Conservation (phyloP, 495 filamentous ascomycete species). For the Annulohypoxylon bovei region DNA sequence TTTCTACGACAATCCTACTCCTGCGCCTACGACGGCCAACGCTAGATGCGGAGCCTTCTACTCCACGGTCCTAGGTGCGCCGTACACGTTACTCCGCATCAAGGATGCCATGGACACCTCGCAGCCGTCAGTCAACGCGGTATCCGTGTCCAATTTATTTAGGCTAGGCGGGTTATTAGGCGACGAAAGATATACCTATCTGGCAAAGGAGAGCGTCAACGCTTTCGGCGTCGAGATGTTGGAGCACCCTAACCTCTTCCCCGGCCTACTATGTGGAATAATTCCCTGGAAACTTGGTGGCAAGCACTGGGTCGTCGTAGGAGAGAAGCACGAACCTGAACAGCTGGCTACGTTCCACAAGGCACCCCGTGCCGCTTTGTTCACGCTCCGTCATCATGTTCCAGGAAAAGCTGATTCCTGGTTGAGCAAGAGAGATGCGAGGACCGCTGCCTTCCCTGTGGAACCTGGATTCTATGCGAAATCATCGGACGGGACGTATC, state of each 20-base stretch:
- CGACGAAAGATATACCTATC: slow-evolving; percentile 68
- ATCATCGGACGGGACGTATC: slow-evolving; percentile 22
- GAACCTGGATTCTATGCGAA: slow-evolving; percentile 18
- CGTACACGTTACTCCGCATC: slow-evolving; percentile 83
- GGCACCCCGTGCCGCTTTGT: slow-evolving; percentile 39
- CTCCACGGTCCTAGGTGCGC: slow-evolving; percentile 73
- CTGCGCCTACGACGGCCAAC: slow-evolving; percentile 32
- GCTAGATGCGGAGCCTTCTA: slow-evolving; percentile 78
- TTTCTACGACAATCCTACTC: slow-evolving; percentile 67
- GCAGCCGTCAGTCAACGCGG: slow-evolving; percentile 87
- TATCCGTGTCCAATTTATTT: slow-evolving; percentile 83
- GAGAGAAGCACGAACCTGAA: slow-evolving; percentile 6
- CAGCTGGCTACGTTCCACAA: slow-evolving; percentile 34
- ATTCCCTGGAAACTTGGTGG: slow-evolving; percentile 71
- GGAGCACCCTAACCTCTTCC: slow-evolving; percentile 91
- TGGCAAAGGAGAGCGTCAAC: slow-evolving; percentile 76
- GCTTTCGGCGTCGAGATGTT: slow-evolving; percentile 91
- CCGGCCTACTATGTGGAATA: slow-evolving; percentile 78
- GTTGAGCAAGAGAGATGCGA: slow-evolving; percentile 37
- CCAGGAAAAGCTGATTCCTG: slow-evolving; percentile 28
- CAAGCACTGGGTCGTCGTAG: slow-evolving; percentile 39
- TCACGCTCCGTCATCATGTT: slow-evolving; percentile 41
- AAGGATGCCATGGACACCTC: slow-evolving; percentile 95
- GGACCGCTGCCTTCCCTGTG: slow-evolving; percentile 1
- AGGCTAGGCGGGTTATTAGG: slow-evolving; percentile 77